Evolutionary conservation across 2,329 filamentous ascomycete species (phyloP), one percentile per base, ranked within the genome.

Genomic region (Madurella fahalii): DNA sequence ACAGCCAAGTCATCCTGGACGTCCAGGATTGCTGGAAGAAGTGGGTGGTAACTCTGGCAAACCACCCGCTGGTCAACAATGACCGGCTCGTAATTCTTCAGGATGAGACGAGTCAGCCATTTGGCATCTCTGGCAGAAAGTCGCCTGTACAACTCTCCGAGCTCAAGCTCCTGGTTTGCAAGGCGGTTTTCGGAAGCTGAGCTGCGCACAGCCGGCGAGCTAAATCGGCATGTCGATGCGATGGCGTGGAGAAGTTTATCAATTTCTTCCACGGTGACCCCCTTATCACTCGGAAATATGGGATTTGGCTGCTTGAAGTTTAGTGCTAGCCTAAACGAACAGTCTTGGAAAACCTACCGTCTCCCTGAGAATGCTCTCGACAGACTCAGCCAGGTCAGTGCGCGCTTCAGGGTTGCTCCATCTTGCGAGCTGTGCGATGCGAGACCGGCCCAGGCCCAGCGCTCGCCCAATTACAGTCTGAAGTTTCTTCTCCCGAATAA

Each of bases 51-150:
- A 16, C 75, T 76, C 12, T 73, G 72, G 45, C 88, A 76, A 0
- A 89, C 70, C 16, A 79, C 68, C 1, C 69, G 60, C 7, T 74
- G 71, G 18, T 90, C 82, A 1, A 95, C 65, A 1, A 79, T 67
- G 0, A 92, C 75, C 0, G 87, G 86, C n/a, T 79, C 76, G 56
- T 86, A 89, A 58, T 85, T 81, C 65, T 95, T 94, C 30, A 95
- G 74, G 5, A 96, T 76, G 31, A 96, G 74, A 3, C 92, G 80
- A 0, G 89, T 89, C 11, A 96, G 77, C 92, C 92, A 96, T 71
- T 96, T 96, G 4, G 85, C 87, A 65, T 95, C 89, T 42, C 76
- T 75, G 2, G 89, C 81, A 44, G 76, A 75, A 9, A 90, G 66
- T 8, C 81, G 79, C 31, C 71, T 73, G 63, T 87, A 88, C 1